Evolutionary conservation across 441 rosid species (phyloP).

Genomic region (Corymbia citriodora): DNA sequence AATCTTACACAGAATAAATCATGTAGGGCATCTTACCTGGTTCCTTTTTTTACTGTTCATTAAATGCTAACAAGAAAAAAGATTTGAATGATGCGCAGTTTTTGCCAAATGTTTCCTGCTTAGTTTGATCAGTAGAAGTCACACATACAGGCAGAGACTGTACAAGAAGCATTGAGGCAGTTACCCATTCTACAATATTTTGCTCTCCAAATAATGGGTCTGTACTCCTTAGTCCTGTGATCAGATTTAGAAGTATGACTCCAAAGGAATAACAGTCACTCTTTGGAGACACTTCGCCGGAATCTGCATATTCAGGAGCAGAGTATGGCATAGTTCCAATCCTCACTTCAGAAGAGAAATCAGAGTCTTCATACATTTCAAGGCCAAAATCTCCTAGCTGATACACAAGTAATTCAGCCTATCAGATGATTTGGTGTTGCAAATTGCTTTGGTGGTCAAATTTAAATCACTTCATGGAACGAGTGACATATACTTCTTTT

Average conservation of each 20-base stretch:
- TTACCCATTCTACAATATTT: slow-evolving; percentile 60
- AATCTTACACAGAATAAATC: neutral
- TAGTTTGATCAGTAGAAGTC: neutral
- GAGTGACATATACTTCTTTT: neutral
- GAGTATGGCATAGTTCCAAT: slow-evolving; percentile 9
- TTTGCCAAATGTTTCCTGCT: neutral
- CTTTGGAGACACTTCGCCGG: neutral
- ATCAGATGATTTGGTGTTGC: neutral
- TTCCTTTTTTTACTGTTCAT: neutral
- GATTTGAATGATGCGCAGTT: neutral
- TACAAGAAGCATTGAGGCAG: neutral
- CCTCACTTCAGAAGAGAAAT: slow-evolving; percentile 2
- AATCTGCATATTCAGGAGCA: neutral
- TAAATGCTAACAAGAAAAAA: neutral
- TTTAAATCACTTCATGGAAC: neutral
- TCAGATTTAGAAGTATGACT: neutral
- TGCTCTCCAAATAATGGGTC: slow-evolving; percentile 40
- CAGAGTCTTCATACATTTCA: neutral
- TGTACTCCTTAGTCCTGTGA: slow-evolving; percentile 34
- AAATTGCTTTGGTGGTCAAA: neutral
- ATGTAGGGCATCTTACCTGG: neutral
- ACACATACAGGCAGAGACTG: neutral
- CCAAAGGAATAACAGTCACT: neutral
- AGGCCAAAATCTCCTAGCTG: slow-evolving; percentile 13
- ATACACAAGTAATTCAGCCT: neutral